Base-by-base conservation (phyloP, 2,329 filamentous ascomycete genomes). In the Colletotrichum chrysophilum region DNA sequence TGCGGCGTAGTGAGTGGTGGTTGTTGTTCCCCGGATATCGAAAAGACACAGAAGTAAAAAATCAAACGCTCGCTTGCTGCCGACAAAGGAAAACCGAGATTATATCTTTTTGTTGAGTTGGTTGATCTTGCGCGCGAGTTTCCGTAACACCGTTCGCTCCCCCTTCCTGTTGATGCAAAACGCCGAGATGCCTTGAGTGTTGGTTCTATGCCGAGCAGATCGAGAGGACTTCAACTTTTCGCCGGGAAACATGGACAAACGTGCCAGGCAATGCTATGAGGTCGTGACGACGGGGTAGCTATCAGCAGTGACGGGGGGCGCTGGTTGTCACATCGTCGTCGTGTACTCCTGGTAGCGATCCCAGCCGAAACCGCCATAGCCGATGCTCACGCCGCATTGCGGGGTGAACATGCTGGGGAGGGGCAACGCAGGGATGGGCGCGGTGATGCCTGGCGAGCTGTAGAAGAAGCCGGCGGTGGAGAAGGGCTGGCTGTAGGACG, bases 391-490 rank as follows among this genome's bases (percentile, higher is more conserved):
- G 80, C 95, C 95, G 86, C 96, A 98, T 83, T 95, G 95, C 77
- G 94, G 93, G 80, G 94, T 91, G 77, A 98, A 88, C 91, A 96
- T 94, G 87, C 95, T 98, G 58, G 96, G 96, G 70, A 98, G 89
- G 65, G 96, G 94, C 61, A 98, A 90, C 56, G 93, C 88, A 26
- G 95, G 91, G 78, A 97, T 93, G 66, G 95, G 92, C 26, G 94
- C 92, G 58, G 93, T 91, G 75, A 94, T 92, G 81, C 93, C 91
- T 16, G 95, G 94, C 70, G 95, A 92, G 86, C 93, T 94, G 89
- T 96, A 98, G 88, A 93, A 98, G 84, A 93, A 89, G 30, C 91
- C 90, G 75, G 94, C 92, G 26, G 94, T 93, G 76, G 93, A 93
- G 83, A 91, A 94, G 65, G 95, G 94, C 83, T 95, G 93, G 84